Percentiles rank a stretch among this genome's conserved stretches.
phyloP scores from a whole-genome alignment of 2,329 filamentous ascomycete species.

The Bipolaris bicolor region DNA sequence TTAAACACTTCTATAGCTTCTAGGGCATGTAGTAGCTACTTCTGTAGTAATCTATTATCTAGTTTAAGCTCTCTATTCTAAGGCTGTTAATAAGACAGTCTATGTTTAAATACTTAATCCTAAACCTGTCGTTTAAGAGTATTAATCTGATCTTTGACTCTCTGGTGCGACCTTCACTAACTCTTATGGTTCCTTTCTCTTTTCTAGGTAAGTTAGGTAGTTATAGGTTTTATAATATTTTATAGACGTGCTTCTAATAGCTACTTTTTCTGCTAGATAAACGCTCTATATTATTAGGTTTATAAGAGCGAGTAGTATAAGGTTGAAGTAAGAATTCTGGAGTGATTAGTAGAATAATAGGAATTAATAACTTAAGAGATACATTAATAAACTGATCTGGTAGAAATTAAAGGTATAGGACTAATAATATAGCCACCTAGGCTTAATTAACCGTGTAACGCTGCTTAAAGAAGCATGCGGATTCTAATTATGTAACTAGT shows the following conservation, averaged over 20 bases:
- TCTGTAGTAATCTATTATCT: constrained; percentile 8
- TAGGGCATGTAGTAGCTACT: constrained; percentile 9
- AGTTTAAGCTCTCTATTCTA: constrained; percentile 12
- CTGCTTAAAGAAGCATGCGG: too few relatives aligned
- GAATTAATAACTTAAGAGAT: too few relatives aligned
- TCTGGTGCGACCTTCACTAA: constrained; percentile 11
- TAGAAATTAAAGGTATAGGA: too few relatives aligned
- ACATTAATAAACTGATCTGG: too few relatives aligned
- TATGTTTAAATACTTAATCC: constrained; percentile 3
- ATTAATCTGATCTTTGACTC: constrained; percentile 13
- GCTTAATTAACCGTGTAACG: too few relatives aligned
- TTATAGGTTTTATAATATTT: constrained; percentile 3
- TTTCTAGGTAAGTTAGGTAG: constrained; percentile 4
- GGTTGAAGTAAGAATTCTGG: too few relatives aligned
- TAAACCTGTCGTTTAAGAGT: constrained; percentile 13
- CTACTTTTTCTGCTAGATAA: constrained; percentile 4
- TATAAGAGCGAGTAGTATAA: too few relatives aligned
- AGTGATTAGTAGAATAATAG: too few relatives aligned
- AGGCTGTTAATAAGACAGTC: constrained; percentile 11
- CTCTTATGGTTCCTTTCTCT: constrained; percentile 13
- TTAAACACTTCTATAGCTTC: constrained; percentile 14
- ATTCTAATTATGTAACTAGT: too few relatives aligned
- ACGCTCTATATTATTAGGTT: neutral
- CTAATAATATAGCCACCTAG: too few relatives aligned
- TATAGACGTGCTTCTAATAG: constrained; percentile 1